A percentile compares a stretch with the other conserved stretches of the same genome.
Conservation (phyloP, 1,284 basidiomycete genomes). For the Ustilago sp. region DNA sequence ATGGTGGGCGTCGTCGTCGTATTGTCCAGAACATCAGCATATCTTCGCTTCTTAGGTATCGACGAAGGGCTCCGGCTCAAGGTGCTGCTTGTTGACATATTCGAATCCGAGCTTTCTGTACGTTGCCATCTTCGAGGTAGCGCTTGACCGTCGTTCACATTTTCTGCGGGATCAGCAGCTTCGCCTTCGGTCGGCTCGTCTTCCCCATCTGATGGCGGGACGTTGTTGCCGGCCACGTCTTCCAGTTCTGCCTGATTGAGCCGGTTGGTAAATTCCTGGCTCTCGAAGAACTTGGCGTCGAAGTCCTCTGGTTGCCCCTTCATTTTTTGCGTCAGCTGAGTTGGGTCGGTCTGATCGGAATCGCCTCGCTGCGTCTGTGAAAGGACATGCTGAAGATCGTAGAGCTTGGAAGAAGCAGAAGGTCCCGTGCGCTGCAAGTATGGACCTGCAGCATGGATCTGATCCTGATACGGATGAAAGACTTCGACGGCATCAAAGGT, state of each 20-base stretch:
- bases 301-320: constrained; percentile 54
- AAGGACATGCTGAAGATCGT: constrained; percentile 49
- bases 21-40: constrained; percentile 12
- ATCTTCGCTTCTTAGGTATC: constrained; percentile 34
- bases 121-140: constrained; percentile 21
- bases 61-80: constrained; percentile 36
- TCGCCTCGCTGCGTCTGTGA: constrained; percentile 60
- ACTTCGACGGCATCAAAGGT: constrained; percentile 81
- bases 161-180: constrained; percentile 9
- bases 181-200: constrained; percentile 18
- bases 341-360: constrained; percentile 48
- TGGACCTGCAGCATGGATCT: constrained; percentile 42
- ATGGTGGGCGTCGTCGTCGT: constrained; percentile 9
- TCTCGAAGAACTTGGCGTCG: constrained; percentile 66
- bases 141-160: constrained; percentile 1
- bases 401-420: constrained; percentile 45
- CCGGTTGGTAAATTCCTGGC: constrained; percentile 61
- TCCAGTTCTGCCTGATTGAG: constrained; percentile 56
- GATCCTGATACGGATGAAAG: constrained; percentile 55
- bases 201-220: constrained; percentile 34
- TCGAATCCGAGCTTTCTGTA: constrained; percentile 39
- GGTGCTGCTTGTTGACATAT: constrained; percentile 22
- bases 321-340: constrained; percentile 16
- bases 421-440: constrained; percentile 48
- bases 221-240: constrained; percentile 36